Base-by-base conservation (phyloP, 345 rosid species). In the Triadica sebifera region DNA sequence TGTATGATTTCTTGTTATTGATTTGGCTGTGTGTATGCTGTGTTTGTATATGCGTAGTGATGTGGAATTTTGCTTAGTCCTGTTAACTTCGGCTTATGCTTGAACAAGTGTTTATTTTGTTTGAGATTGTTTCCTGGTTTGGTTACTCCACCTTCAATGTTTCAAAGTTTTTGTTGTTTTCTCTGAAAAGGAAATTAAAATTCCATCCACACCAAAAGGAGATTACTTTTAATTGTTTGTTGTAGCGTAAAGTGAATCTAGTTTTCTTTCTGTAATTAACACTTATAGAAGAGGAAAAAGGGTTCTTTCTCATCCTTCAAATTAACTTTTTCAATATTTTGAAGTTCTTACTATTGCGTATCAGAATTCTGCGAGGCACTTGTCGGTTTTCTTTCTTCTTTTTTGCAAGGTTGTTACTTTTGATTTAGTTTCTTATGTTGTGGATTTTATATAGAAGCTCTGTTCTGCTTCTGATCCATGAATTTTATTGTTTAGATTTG, bases 381-480 rank as follows among this genome's bases (percentile, higher is more conserved):
- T 67, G 24, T 49, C 41, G 68, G n/a, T n/a, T 17, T 15, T 41
- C 9, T 20, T 65, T 4, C 4, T 29, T 25, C n/a, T 46, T 66
- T 24, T 65, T 2, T 39, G 19, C 51, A 20, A 41, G 20, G 16
- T 0, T 50, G 24, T 20, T 69, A 15, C 12, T 17, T 70, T 70
- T 53, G 52, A 56, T 56, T 20, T 45, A 4, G n/a, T 9, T 51
- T 22, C 34, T 29, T 29, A 29, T 29, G 34, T 2, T 29, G 34
- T 29, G 34, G 2, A 4, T 24, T 71, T 71, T 59, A 11, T 25
- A 20, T 24, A 25, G 12, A 34, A 60, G 58, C 19, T 58, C 43
- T 25, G 41, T 60, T 49, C 45, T 71, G 53, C 39, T 71, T 71
- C 56, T 71, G 65, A 58, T 46, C 16, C 61, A 29, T 53, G 61